A percentile compares a stretch with the other conserved stretches of the same genome.
Evolutionary conservation across 352 stramenopile species (phyloP).

Genomic region (Hyaloperonospora arabidopsidis): DNA sequence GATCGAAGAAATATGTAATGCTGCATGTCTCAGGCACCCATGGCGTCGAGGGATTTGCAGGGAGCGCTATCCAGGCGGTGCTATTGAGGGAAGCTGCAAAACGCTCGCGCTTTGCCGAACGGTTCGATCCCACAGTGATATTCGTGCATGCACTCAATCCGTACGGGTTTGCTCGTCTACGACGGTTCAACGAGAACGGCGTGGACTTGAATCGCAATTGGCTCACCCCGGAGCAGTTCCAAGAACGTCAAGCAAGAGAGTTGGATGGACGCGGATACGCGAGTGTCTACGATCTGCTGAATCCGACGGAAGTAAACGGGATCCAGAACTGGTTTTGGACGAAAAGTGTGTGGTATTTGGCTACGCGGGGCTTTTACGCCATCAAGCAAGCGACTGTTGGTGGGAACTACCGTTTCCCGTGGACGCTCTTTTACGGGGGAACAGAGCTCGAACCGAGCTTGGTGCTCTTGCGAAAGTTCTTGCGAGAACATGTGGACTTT

Average conservation of each 20-base stretch:
- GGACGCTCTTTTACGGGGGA: slow-evolving; percentile 85
- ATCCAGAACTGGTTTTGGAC: slow-evolving; percentile 47
- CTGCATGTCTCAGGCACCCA: slow-evolving; percentile 79
- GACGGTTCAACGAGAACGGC: slow-evolving; percentile 90
- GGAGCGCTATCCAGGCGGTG: slow-evolving; percentile 69
- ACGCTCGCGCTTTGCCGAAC: slow-evolving; percentile 1
- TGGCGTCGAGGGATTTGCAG: slow-evolving; percentile 75
- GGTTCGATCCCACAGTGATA: slow-evolving; percentile 60
- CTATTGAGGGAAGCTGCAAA: slow-evolving; percentile 31
- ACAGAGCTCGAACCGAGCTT: slow-evolving; percentile 62
- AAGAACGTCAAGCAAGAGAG: slow-evolving; percentile 37
- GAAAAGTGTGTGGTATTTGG: slow-evolving; percentile 25
- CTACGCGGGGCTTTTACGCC: slow-evolving; percentile 33
- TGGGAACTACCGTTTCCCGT: slow-evolving; percentile 85
- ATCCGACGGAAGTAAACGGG: slow-evolving; percentile 34
- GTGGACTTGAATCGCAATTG: slow-evolving; percentile 93
- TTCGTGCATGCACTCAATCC: slow-evolving; percentile 91
- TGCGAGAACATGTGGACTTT: slow-evolving; percentile 45
- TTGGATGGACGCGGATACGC: slow-evolving; percentile 77
- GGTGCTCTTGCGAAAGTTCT: slow-evolving; percentile 49
- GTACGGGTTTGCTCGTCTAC: slow-evolving; percentile 83
- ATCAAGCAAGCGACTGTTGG: slow-evolving; percentile 82
- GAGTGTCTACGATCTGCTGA: slow-evolving; percentile 62
- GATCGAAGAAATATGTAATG: slow-evolving; percentile 40
- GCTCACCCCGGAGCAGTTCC: slow-evolving; percentile 48